phyloP scores from a whole-genome alignment of 495 filamentous ascomycete species.

The Podospora conica region DNA sequence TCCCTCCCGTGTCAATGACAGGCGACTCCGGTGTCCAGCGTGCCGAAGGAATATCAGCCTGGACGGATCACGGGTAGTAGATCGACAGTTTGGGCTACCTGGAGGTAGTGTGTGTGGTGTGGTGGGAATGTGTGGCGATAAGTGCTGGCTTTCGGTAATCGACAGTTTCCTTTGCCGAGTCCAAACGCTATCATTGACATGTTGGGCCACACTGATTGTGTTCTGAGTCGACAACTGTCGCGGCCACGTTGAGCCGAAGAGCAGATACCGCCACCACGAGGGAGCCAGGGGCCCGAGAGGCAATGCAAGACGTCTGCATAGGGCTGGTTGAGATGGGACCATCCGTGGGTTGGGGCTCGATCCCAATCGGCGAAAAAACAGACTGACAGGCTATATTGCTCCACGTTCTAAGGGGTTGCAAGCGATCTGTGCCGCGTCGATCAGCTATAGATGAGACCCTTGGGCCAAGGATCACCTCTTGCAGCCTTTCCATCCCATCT shows the following conservation, averaged over 20 bases:
- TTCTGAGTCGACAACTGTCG: conserved; percentile 5
- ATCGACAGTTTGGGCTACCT: not conserved
- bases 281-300: not conserved
- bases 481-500: no score
- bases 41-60: not conserved
- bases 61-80: not conserved
- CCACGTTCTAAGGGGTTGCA: not conserved
- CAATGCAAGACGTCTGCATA: not conserved
- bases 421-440: not conserved
- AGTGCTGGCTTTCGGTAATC: not conserved
- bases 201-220: not conserved
- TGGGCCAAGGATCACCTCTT: not conserved
- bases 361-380: not conserved
- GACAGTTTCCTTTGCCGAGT: conserved; percentile 1
- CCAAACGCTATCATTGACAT: not conserved
- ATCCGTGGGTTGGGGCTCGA: not conserved
- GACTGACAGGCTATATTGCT: not conserved
- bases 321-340: not conserved
- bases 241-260: not conserved
- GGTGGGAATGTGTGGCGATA: not conserved
- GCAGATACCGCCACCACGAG: not conserved
- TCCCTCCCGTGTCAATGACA: not conserved
- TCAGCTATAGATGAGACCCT: not conserved
- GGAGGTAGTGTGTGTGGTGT: not conserved
- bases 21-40: not conserved